phyloP scores from a whole-genome alignment of 768 basidiomycete genomes.

The Suillus decipiens region DNA sequence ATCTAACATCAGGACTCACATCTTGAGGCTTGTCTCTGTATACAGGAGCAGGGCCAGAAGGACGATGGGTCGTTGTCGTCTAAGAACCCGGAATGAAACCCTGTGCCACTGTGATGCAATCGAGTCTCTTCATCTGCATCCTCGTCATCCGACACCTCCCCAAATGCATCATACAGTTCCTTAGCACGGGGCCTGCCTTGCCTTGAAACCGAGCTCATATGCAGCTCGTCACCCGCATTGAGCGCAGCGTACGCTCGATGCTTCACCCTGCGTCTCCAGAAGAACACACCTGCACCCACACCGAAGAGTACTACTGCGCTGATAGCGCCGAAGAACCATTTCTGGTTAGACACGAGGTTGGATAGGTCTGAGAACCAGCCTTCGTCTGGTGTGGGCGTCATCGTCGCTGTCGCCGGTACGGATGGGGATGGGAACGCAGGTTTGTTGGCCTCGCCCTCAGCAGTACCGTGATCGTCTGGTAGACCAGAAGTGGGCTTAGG shows the following conservation, averaged over 20 bases:
- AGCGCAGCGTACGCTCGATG: slow-evolving; percentile 59
- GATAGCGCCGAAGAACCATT: slow-evolving; percentile 90
- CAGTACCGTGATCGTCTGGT: slow-evolving; percentile 81
- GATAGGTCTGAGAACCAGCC: slow-evolving; percentile 86
- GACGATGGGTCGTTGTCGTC: slow-evolving; percentile 69
- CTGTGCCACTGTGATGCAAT: slow-evolving; percentile 44
- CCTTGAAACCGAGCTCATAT: slow-evolving; percentile 70
- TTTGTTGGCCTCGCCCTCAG: slow-evolving; percentile 77
- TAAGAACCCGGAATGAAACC: slow-evolving; percentile 79
- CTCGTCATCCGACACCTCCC: slow-evolving; percentile 83
- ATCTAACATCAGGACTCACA: slow-evolving; percentile 16
- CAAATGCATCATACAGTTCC: slow-evolving; percentile 97
- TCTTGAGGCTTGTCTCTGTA: slow-evolving; percentile 59
- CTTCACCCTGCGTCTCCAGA: slow-evolving; percentile 66
- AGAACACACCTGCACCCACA: slow-evolving; percentile 67
- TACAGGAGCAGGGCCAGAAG: slow-evolving; percentile 28
- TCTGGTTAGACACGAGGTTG: slow-evolving; percentile 69
- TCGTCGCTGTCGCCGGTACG: slow-evolving; percentile 33
- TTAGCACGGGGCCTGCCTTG: slow-evolving; percentile 60
- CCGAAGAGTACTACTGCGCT: slow-evolving; percentile 78
- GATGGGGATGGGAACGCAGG: slow-evolving; percentile 61
- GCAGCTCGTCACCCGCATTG: slow-evolving; percentile 65
- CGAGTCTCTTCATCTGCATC: slow-evolving; percentile 74
- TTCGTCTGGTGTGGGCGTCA: slow-evolving; percentile 67
- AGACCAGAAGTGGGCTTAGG: slow-evolving; percentile 87